phyloP scores from a whole-genome alignment of 2,329 filamentous ascomycete genomes.

The Lachnellula subtilissima region DNA sequence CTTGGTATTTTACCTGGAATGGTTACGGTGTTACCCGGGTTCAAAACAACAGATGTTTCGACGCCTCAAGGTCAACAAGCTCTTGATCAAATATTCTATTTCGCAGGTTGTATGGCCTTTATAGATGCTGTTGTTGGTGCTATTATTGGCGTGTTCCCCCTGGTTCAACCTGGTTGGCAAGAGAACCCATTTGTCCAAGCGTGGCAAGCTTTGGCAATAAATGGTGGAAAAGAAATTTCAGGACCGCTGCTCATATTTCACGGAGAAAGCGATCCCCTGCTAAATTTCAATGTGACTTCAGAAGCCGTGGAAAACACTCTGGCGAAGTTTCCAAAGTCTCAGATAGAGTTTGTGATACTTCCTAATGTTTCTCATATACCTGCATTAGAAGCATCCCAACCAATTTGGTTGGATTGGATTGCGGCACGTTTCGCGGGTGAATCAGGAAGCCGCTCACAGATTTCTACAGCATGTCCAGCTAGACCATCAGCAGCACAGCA shows the following conservation, averaged over 20 bases:
- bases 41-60: neutral
- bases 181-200: conserved; percentile 2
- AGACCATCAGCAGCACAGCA: no score
- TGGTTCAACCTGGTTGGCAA: conserved; percentile 1
- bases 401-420: conserved; percentile 5
- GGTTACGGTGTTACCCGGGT: neutral
- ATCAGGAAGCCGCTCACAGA: no score
- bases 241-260: conserved; percentile 9
- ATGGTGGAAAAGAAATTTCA: conserved; percentile 5
- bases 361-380: neutral
- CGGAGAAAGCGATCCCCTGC: conserved; percentile 2
- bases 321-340: neutral
- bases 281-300: neutral
- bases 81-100: neutral
- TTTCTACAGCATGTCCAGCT: no score
- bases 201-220: neutral
- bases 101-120: neutral
- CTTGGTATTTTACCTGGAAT: neutral
- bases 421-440: neutral
- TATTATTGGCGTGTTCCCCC: neutral
- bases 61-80: neutral
- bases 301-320: neutral
- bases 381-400: neutral
- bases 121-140: no score
- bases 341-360: neutral